These are phyloP conservation scores for Kwoniella heveanensis DNA, from an alignment of 768 basidiomycete genomes.

Conservation along the genomic window DNA sequence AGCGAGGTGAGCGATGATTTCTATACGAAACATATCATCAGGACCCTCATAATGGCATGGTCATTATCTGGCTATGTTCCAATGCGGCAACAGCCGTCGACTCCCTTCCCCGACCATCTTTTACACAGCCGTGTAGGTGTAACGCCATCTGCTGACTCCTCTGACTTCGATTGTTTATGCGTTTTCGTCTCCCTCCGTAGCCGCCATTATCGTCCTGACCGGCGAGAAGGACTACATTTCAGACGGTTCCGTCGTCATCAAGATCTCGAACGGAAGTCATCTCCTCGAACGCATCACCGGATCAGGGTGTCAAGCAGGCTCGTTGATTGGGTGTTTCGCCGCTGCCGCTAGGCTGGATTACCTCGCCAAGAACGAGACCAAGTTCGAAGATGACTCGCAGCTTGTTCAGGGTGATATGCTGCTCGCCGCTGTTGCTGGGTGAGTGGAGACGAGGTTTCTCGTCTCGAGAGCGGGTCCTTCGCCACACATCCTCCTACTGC, in stretches of 20 bases:
- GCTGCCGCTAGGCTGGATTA: conserved; percentile 65
- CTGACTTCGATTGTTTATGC: no score
- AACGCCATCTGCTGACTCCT: no score
- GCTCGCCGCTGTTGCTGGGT: conserved; percentile 75
- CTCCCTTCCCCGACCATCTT: no score
- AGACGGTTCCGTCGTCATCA: conserved; percentile 72
- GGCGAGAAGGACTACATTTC: conserved; percentile 81
- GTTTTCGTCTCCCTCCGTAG: conserved; percentile 57
- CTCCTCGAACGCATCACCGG: conserved; percentile 82
- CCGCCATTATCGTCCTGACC: conserved; percentile 77
- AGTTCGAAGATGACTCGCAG: conserved; percentile 46
- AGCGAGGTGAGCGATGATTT: conserved; percentile 66
- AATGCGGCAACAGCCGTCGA: no score
- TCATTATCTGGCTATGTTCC: no score
- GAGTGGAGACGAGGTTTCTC: conserved; percentile 46
- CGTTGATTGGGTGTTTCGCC: conserved; percentile 76
- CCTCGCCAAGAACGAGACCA: conserved; percentile 43
- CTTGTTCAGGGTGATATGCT: conserved; percentile 79
- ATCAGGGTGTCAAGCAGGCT: conserved; percentile 73
- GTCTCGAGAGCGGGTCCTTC: no score
- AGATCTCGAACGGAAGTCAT: conserved; percentile 72
- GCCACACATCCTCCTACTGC: no score
- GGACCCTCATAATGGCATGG: no score
- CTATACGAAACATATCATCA: not conserved
- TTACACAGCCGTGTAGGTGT: no score